Base-by-base conservation (phyloP, 192 early-diverging fungal genomes). In the Entomortierella chlamydospora region DNA sequence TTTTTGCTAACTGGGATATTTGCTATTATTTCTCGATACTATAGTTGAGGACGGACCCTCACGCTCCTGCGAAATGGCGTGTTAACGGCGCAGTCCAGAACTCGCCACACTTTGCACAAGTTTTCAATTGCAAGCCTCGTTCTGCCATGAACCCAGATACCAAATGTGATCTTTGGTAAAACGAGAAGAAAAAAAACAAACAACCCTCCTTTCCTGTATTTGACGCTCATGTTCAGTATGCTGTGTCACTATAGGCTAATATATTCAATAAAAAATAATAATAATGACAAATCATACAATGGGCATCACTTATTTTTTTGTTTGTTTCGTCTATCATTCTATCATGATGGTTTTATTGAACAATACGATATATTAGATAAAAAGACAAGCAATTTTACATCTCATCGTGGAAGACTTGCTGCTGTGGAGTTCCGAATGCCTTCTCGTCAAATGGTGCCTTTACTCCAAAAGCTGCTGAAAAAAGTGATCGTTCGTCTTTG, bases 61-160 rank as follows among this genome's bases (percentile, higher is more conserved):
- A 95, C 64, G 85, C 91, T 0, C 92, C 92, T 17, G 64, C 83
- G 20, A 63, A 74, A 42, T 90, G 85, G 86, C 85, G 93, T 41
- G 91, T 93, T n/a, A 91, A 87, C 51, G 94, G 92, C 12, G 90
- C 87, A 2, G 81, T 94, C 9, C 78, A 84, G 26, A 94, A 96
- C 78, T 90, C 89, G 0, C 30, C 64, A 11, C 84, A 91, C n/a
- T 96, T 96, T 87, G 73, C 88, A 8, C 69, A 95, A 37, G 88
- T 88, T 11, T 96, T 91, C 57, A 73, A 84, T 15, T 95, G 94
- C 68, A 66, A 85, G 26, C 34, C 62, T 10, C 90, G 89, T 11
- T 74, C 81, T 1, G 53, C 60, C 22, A 93, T 95, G 93, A 94
- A 95, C 81, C 93, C 93, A 17, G 58, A 62, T 31, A 59, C 72